A percentile compares a stretch with the other conserved stretches of the same genome.
Evolutionary conservation across 1,139 yeast species (phyloP).

Genomic region (Kodamaea sp.): DNA sequence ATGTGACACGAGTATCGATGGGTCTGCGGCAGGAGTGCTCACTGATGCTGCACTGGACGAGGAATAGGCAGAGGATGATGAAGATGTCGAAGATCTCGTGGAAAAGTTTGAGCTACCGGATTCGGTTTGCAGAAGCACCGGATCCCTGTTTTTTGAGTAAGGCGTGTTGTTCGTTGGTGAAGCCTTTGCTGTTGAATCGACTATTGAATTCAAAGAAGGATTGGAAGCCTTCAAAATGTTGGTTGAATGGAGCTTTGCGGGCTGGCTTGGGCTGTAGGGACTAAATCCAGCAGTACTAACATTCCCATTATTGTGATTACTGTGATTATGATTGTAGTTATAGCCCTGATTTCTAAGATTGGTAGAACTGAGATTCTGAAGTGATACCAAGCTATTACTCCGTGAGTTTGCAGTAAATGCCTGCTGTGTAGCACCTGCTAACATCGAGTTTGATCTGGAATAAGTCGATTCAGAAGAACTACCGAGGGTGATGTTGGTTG

Average conservation of each 20-base stretch:
- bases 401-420: slow-evolving; percentile 3
- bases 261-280: slow-evolving; percentile 6
- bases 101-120: slow-evolving; percentile 1
- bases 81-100: slow-evolving; percentile 7
- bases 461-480: slow-evolving; percentile 4
- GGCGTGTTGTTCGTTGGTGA: slow-evolving; percentile 1
- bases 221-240: slow-evolving; percentile 17
- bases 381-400: slow-evolving; percentile 7
- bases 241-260: slow-evolving; percentile 10
- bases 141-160: slow-evolving; percentile 3
- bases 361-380: slow-evolving; percentile 2
- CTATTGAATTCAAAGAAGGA: slow-evolving; percentile 16
- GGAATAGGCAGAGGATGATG: slow-evolving; percentile 11
- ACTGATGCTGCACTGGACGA: slow-evolving; percentile 8
- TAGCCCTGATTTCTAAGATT: slow-evolving; percentile 3
- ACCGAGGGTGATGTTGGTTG: slow-evolving; percentile 24
- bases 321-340: background rate
- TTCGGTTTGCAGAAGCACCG: slow-evolving; percentile 1
- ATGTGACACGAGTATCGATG: slow-evolving; percentile 23
- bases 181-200: slow-evolving; percentile 6
- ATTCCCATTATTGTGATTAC: background rate
- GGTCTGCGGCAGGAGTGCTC: slow-evolving; percentile 14
- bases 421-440: background rate
- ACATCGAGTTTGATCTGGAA: slow-evolving; percentile 4
- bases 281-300: slow-evolving; percentile 3